A percentile compares a stretch with the other conserved stretches of the same genome.
phyloP scores from a whole-genome alignment of 768 basidiomycete species.

The Auricularia auricula-judae region DNA sequence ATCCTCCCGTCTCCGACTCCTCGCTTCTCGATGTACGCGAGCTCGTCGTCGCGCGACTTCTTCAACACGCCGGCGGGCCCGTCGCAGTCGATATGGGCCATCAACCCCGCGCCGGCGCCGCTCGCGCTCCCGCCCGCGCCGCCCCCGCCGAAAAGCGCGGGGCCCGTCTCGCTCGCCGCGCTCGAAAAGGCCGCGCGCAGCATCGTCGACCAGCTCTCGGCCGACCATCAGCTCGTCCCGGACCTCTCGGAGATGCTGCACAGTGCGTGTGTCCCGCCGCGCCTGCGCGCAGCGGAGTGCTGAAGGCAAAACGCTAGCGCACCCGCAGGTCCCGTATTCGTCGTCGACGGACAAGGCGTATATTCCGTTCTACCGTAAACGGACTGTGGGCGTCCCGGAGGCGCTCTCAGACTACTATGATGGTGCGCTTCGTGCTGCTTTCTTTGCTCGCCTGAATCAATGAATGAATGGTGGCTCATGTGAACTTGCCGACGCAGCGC shows the following conservation, averaged over 20 bases:
- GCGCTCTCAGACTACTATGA: conserved; percentile 69
- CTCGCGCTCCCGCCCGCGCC: not conserved
- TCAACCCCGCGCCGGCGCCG: not conserved
- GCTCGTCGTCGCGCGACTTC: not conserved
- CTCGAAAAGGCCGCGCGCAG: conserved; percentile 58
- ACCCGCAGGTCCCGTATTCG: conserved; percentile 47
- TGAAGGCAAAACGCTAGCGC: not conserved
- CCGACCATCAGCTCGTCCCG: conserved; percentile 65
- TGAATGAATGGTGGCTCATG: conserved; percentile 2
- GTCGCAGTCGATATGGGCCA: not conserved
- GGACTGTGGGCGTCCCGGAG: conserved; percentile 68
- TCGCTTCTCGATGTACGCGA: not conserved
- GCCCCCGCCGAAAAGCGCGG: not conserved
- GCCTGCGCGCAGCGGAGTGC: too few relatives aligned
- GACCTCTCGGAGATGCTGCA: conserved; percentile 60
- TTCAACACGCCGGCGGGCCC: not conserved
- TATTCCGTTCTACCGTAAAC: conserved; percentile 70
- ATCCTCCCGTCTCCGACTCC: not conserved
- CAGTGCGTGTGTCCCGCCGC: conserved; percentile 1
- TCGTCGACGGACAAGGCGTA: conserved; percentile 74
- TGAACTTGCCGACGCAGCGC: too few relatives aligned
- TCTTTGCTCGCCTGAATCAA: conserved; percentile 10
- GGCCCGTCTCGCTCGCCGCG: conserved; percentile 26
- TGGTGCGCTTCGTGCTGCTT: conserved; percentile 27
- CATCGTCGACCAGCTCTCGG: conserved; percentile 55